Conservation (phyloP, 805 yeast genomes). For the Kregervanrija delftensis region DNA sequence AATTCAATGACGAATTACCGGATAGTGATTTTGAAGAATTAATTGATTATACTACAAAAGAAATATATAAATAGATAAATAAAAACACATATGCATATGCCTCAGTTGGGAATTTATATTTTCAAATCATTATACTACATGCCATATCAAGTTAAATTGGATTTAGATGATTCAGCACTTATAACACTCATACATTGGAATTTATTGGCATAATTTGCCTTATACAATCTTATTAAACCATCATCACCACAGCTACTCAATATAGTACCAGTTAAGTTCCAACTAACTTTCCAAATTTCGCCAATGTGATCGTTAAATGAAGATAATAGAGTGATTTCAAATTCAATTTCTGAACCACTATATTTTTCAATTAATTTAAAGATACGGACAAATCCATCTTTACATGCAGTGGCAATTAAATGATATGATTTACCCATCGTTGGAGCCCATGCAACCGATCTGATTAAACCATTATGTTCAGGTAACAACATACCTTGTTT, state of each 20-base stretch:
- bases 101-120: constrained; percentile 8
- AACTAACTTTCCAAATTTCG: constrained; percentile 90
- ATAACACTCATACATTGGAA: constrained; percentile 90
- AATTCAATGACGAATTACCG: too few relatives aligned
- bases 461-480: constrained; percentile 79
- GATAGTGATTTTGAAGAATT: too few relatives aligned
- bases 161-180: constrained; percentile 38
- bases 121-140: background rate
- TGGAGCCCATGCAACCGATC: constrained; percentile 95
- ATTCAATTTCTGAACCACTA: constrained; percentile 10
- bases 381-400: constrained; percentile 86
- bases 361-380: constrained; percentile 57
- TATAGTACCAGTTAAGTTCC: constrained; percentile 93
- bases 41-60: too few relatives aligned
- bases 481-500: constrained; percentile 58
- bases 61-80: too few relatives aligned
- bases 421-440: constrained; percentile 88
- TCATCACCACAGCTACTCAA: constrained; percentile 94
- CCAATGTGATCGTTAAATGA: constrained; percentile 28
- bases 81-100: too few relatives aligned
- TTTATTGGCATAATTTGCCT: constrained; percentile 74
- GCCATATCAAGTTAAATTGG: constrained; percentile 6
- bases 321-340: constrained; percentile 20
- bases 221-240: constrained; percentile 88
- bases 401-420: constrained; percentile 89